Evolutionary conservation across 805 yeast genomes (phyloP), one percentile per base, ranked within the genome.

Genomic region (Myxozyma monticola): DNA sequence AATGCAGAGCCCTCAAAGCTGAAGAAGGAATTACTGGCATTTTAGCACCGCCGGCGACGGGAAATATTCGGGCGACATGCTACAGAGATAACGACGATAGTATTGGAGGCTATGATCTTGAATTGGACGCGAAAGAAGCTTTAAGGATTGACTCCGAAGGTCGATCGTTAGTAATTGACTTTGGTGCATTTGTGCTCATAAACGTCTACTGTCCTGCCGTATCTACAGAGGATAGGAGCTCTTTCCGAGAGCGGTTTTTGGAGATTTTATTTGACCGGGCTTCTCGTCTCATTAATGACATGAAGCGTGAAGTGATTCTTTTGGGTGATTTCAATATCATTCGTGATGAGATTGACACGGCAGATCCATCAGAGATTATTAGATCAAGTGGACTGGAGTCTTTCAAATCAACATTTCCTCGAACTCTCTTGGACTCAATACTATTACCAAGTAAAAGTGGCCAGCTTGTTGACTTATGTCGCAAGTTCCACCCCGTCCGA

Each of bases 21-120:
- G 98, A 93, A 64, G 96, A 91, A 66, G 99, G 99, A 0, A 71
- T 93, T 6, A 85, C 96, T 0, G 99, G 98, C 0, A 68, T 71
- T 52, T 63, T 81, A 25, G 49, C 56, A 35, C 45, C 56, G 42
- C 50, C 54, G 59, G 56, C 42, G 29, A 35, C 38, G 44, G 42
- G 35, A 52, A 56, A 36, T 22, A 42, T 18, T 15, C 57, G 4
- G 12, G 34, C 22, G 38, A 22, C 15, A 9, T 31, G 43, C 34
- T 68, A 64, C 60, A 51, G 67, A 25, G 70, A 69, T 15, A 55
- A 68, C 14, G 47, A 52, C 25, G 20, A 40, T 9, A 44, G 60
- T 9, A 31, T 54, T n/a, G 60, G 34, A 45, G 8, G 54, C 66
- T 1, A 66, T 60, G 42, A 42, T 15, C 37, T 6, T 37, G 48